Percentiles rank a stretch among this genome's conserved stretches.
These are phyloP conservation scores for Lentithecium fluviatile DNA, from an alignment of 495 filamentous ascomycete genomes.

Conservation along the genomic window DNA sequence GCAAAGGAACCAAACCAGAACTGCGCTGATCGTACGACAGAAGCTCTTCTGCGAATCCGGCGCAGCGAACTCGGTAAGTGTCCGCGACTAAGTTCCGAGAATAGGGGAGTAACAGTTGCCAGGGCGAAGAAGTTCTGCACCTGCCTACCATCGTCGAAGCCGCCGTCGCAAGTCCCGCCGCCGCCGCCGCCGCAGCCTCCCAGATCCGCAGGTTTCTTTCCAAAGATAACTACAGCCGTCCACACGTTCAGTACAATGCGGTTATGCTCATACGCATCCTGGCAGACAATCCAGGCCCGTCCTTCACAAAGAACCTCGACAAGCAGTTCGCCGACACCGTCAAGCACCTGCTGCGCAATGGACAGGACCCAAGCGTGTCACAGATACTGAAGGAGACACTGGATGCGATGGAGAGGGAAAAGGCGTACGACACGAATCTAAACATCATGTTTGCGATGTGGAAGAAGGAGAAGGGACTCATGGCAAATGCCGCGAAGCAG, in stretches of 20 bases:
- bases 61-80: constrained; percentile 60
- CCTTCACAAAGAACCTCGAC: constrained; percentile 85
- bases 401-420: constrained; percentile 66
- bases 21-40: constrained; percentile 38
- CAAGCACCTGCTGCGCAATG: constrained; percentile 72
- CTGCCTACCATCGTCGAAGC: constrained; percentile 94
- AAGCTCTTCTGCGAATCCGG: constrained; percentile 77
- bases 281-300: constrained; percentile 83
- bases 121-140: constrained; percentile 86
- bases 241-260: constrained; percentile 86
- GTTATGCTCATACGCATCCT: constrained; percentile 96
- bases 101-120: constrained; percentile 13
- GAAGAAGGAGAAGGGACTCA: constrained; percentile 71
- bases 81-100: neutral
- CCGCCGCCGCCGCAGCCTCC: constrained; percentile 72
- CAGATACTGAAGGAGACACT: constrained; percentile 86
- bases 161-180: constrained; percentile 85
- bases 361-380: constrained; percentile 71
- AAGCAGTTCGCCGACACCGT: constrained; percentile 71
- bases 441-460: constrained; percentile 72
- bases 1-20: constrained; percentile 41
- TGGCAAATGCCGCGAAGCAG: constrained; percentile 29
- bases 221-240: constrained; percentile 59
- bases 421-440: constrained; percentile 71
- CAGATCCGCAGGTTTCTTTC: constrained; percentile 79